Evolutionary conservation across 345 rosid genomes (phyloP).

Genomic region (Psidium friedrichsthalianum): DNA sequence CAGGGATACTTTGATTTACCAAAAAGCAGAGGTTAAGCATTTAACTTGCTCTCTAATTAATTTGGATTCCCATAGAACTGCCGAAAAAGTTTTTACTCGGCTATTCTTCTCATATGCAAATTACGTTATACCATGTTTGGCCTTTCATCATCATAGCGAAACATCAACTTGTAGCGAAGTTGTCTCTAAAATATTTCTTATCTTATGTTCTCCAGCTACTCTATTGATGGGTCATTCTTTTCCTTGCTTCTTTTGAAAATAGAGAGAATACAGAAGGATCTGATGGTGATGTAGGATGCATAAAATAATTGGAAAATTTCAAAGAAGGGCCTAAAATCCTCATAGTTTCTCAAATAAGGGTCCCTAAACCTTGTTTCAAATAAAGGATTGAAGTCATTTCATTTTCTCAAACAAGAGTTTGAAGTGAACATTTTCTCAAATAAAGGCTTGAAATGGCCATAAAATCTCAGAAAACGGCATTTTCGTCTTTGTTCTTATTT

Average conservation of each 20-base stretch:
- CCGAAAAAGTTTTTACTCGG: background rate
- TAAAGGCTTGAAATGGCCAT: too few relatives aligned
- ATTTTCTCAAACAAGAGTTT: too few relatives aligned
- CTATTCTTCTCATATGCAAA: background rate
- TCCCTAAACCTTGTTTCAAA: too few relatives aligned
- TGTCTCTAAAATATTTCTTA: background rate
- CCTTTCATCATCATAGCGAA: background rate
- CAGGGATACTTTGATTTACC: background rate
- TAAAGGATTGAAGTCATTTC: too few relatives aligned
- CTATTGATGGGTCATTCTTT: background rate
- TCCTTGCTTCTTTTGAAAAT: background rate
- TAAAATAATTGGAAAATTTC: background rate
- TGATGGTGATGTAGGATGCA: background rate
- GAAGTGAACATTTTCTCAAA: too few relatives aligned
- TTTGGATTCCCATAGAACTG: background rate
- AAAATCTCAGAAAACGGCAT: too few relatives aligned
- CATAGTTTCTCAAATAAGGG: too few relatives aligned
- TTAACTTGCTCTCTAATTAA: background rate
- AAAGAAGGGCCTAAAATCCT: too few relatives aligned
- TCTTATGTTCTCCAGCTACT: background rate
- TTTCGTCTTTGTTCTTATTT: too few relatives aligned
- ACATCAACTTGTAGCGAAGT: background rate
- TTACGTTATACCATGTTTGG: background rate
- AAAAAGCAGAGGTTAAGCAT: background rate
- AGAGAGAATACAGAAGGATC: background rate